A percentile compares a stretch with the other conserved stretches of the same genome.
Evolutionary conservation across 2,329 filamentous ascomycete genomes (phyloP).

Genomic region (Akanthomyces uredinophilus): DNA sequence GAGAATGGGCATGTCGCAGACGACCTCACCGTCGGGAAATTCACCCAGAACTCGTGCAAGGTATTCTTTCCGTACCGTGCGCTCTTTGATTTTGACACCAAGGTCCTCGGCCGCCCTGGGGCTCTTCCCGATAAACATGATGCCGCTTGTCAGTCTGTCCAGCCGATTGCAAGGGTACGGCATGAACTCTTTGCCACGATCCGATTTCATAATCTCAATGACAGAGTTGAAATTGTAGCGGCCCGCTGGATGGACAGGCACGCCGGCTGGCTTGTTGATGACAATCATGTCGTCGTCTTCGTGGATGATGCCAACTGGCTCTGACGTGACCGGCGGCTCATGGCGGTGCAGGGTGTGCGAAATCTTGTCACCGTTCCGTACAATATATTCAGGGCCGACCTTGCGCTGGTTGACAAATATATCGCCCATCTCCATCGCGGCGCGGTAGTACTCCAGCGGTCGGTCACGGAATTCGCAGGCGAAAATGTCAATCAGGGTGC

Average conservation of each 20-base stretch:
- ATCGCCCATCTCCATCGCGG: slow-evolving; percentile 72
- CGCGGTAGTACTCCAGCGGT: slow-evolving; percentile 77
- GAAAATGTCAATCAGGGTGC: slow-evolving; percentile 81
- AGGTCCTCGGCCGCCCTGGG: slow-evolving; percentile 72
- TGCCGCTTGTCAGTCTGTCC: slow-evolving; percentile 86
- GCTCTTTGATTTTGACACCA: slow-evolving; percentile 66
- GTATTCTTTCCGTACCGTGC: slow-evolving; percentile 92
- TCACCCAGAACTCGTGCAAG: slow-evolving; percentile 84
- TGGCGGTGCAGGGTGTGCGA: slow-evolving; percentile 93
- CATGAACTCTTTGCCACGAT: slow-evolving; percentile 53
- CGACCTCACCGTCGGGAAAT: slow-evolving; percentile 85
- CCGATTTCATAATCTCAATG: slow-evolving; percentile 84
- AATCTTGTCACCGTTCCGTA: slow-evolving; percentile 86
- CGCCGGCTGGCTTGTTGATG: slow-evolving; percentile 92
- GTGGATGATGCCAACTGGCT: slow-evolving; percentile 76
- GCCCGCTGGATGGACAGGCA: slow-evolving; percentile 92
- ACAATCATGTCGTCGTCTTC: slow-evolving; percentile 93
- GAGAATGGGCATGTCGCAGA: slow-evolving; percentile 91
- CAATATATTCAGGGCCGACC: slow-evolving; percentile 61
- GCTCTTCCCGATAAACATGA: slow-evolving; percentile 97
- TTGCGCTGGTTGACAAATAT: slow-evolving; percentile 75
- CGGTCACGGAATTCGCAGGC: slow-evolving; percentile 87
- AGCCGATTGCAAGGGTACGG: slow-evolving; percentile 82
- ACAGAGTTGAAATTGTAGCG: slow-evolving; percentile 95
- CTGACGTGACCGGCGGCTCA: slow-evolving; percentile 83